Base-by-base conservation (phyloP, 2,329 filamentous ascomycete species). In the Claviceps sp. region DNA sequence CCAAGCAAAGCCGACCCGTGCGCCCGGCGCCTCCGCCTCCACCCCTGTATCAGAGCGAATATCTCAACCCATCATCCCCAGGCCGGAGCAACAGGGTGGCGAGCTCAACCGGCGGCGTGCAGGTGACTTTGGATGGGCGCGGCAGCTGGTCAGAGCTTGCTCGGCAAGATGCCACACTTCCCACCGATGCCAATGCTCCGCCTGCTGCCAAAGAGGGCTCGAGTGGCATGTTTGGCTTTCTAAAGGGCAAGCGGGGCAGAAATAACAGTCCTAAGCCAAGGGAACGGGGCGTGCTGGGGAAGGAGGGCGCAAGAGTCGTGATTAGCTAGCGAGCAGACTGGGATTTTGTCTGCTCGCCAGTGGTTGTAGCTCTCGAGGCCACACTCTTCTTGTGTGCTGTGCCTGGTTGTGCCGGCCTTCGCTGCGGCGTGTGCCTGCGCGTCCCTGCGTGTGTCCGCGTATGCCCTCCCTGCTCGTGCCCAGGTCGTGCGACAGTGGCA, bases 231-330 rank as follows among this genome's bases (percentile, higher is more conserved):
- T 84, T 97, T 58, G 87, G 88, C 1, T 94, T 98, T 66, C 74
- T 97, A 55, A 87, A 80, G 57, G 78, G 90, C 62, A 95, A 95
- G 72, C 95, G 88, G 72, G 88, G 90, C 30, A 77, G 90, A 56
- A 88, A 89, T 52, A 83, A 89, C 67, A 96, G 89, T 65, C 93
- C 93, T 1, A 96, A 95, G 71, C 90, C 90, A 26, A 91, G 88
- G 66, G 90, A 97, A 70, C 80, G 88, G 52, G 93, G 93, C 54
- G 90, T 98, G 7, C 65, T 98, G 54, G 93, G 93, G 53, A 97
- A 97, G 65, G 90, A 97, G 66, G 93, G 93, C 16, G 90, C 93
- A 11, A 78, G 93, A 64, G 84, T 88, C 57, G 79, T 91, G 52
- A 85, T 91, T 63, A 83, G 80, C 60, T 86, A 72, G 24, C 5